Conservation (phyloP, 176 grass and related monocot species). For the Themeda triandra region DNA sequence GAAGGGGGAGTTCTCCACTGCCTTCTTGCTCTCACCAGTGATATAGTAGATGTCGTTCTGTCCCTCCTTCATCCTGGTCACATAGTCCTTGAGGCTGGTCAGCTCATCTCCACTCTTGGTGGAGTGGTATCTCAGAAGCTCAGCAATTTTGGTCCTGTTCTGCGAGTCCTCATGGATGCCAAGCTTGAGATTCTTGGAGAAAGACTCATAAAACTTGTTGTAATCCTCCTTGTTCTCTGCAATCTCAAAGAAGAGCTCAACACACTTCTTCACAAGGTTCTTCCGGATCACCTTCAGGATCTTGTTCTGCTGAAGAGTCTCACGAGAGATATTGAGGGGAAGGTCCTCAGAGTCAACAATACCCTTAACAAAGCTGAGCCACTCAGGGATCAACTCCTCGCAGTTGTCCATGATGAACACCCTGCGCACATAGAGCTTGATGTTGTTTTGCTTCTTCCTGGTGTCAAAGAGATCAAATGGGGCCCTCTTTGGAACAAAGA, state of each 20-base stretch:
- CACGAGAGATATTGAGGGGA: slow-evolving; percentile 75
- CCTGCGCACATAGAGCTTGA: slow-evolving; percentile 82
- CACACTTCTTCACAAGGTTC: slow-evolving; percentile 71
- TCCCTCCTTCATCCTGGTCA: slow-evolving; percentile 90
- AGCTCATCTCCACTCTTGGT: slow-evolving; percentile 89
- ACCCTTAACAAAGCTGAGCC: slow-evolving; percentile 76
- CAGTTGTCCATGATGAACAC: slow-evolving; percentile 97
- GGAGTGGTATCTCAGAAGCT: slow-evolving; percentile 77
- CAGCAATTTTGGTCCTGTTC: slow-evolving; percentile 73
- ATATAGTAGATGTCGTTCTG: slow-evolving; percentile 89
- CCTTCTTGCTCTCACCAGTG: slow-evolving; percentile 95
- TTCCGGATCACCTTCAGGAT: slow-evolving; percentile 73
- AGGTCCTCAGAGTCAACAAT: slow-evolving; percentile 92
- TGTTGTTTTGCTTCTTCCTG: slow-evolving; percentile 79
- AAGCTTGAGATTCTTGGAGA: slow-evolving; percentile 66
- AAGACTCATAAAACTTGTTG: slow-evolving; percentile 68
- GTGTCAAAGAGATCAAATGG: slow-evolving; percentile 97
- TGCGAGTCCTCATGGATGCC: slow-evolving; percentile 56
- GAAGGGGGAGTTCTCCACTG: slow-evolving; percentile 90
- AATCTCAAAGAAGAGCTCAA: slow-evolving; percentile 75
- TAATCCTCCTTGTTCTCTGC: slow-evolving; percentile 85
- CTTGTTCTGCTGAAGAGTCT: slow-evolving; percentile 81
- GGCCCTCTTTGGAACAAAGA: slow-evolving; percentile 89
- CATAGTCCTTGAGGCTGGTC: slow-evolving; percentile 84
- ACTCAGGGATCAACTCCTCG: slow-evolving; percentile 82